Base-by-base conservation (phyloP, 495 filamentous ascomycete genomes). In the Melanomma pulvis-pyrius region DNA sequence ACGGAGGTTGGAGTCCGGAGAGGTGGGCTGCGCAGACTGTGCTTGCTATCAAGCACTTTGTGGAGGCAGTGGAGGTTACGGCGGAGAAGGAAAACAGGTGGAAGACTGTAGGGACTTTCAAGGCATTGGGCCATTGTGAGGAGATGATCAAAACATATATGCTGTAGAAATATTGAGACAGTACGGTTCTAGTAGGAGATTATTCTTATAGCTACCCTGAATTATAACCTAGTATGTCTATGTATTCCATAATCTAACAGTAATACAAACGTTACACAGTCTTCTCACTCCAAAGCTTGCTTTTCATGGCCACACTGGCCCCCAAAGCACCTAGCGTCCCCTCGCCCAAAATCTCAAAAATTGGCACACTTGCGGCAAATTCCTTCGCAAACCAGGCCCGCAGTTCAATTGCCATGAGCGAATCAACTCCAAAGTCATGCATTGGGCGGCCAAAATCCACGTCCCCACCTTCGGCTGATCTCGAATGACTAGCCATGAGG, bases 1-100 rank as follows among this genome's bases (percentile, higher is more conserved):
- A 74, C 30, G 82, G 82, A 15, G 52, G 30, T 17, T 77, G 82
- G 34, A 82, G 76, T 63, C 70, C 74, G 54, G 70, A 80, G 68
- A 70, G 75, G 7, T 84, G 82, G 82, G 78, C 82, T 28, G 61
- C 61, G 47, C 82, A 84, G 78, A 72, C 77, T 39, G 81, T 82
- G 46, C 57, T 82, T 34, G 82, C 82, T 1, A 54, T 84, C 61
- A 81, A 77, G 67, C 79, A 83, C 74, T 72, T 58, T 63, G 63
- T 55, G 34, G 57, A 72, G 2, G 66, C 57, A 5, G 50, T 63
- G 11, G 61, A 65, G 34, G 57, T 69, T 1, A 62, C 57, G 1
- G 50, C 59, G 11, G 61, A 65, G 17, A n/a, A 44, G 9, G 39
- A 2, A 44, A 17, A n/a, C 28, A 48, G 50, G 26, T 66, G 65